phyloP scores from a whole-genome alignment of 2,329 filamentous ascomycete species.

The Fusarium sp. region DNA sequence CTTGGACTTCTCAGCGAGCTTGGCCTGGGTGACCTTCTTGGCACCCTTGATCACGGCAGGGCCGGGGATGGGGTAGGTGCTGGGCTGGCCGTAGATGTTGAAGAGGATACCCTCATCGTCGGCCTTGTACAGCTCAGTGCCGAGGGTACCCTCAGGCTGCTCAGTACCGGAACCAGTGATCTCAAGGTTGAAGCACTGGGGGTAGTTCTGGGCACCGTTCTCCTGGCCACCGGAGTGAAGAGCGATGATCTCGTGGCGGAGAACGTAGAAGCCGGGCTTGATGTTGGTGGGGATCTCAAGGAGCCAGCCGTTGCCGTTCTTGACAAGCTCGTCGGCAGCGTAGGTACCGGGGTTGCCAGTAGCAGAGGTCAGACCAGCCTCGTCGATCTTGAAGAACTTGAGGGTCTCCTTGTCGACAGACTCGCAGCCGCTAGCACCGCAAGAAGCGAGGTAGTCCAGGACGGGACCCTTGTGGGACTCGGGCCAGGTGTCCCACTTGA shows the following conservation, averaged over 20 bases:
- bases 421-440: conserved; percentile 68
- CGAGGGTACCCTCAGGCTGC: conserved; percentile 53
- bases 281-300: conserved; percentile 55
- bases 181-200: conserved; percentile 66
- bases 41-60: conserved; percentile 48
- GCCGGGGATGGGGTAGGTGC: conserved; percentile 51
- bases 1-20: conserved; percentile 30
- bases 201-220: conserved; percentile 67
- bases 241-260: conserved; percentile 69
- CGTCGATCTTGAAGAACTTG: conserved; percentile 76
- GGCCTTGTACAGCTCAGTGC: conserved; percentile 52
- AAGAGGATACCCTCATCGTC: conserved; percentile 54
- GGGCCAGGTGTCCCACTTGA: conserved; percentile 63
- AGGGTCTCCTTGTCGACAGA: conserved; percentile 68
- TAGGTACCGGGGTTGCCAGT: conserved; percentile 58
- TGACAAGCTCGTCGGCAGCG: conserved; percentile 60
- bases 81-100: conserved; percentile 52
- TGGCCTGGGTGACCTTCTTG: conserved; percentile 38
- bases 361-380: conserved; percentile 66
- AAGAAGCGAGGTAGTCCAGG: conserved; percentile 75
- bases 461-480: conserved; percentile 67
- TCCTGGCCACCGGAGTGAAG: conserved; percentile 61
- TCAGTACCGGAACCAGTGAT: conserved; percentile 60
- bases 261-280: conserved; percentile 61
- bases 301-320: conserved; percentile 56